Evolutionary conservation across 2,329 filamentous ascomycete species (phyloP).

Genomic region (Simplicillium aogashimaense): DNA sequence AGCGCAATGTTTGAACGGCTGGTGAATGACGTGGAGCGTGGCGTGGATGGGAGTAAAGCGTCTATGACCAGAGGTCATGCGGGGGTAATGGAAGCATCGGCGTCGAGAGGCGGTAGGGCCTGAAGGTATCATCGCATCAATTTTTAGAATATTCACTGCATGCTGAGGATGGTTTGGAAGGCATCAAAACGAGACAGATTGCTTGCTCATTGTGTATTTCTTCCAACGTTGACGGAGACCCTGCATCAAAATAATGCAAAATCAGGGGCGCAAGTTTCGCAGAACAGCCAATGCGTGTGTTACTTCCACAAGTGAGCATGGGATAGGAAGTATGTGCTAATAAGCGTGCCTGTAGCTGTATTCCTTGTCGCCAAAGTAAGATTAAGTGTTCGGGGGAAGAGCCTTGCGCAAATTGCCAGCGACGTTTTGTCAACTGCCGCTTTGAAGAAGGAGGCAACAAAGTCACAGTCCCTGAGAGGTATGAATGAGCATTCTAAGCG

Average conservation of each 20-base stretch:
- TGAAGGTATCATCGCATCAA: too few relatives aligned
- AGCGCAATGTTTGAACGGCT: too few relatives aligned
- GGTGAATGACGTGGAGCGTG: too few relatives aligned
- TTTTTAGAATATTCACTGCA: too few relatives aligned
- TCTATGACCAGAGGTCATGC: too few relatives aligned
- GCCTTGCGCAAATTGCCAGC: conserved; percentile 20
- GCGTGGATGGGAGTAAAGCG: too few relatives aligned
- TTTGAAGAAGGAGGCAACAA: conserved; percentile 19
- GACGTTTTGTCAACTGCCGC: conserved; percentile 18
- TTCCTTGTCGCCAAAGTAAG: conserved; percentile 21
- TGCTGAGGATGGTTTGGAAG: too few relatives aligned
- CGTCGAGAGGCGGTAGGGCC: too few relatives aligned
- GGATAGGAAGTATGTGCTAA: not conserved
- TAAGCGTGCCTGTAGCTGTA: conserved; percentile 13
- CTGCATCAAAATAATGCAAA: not conserved
- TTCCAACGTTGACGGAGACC: too few relatives aligned
- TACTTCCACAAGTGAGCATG: not conserved
- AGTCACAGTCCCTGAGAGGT: conserved; percentile 22
- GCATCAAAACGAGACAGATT: too few relatives aligned
- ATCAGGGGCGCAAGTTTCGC: conserved; percentile 4
- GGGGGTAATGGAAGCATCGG: too few relatives aligned
- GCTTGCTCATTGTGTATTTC: too few relatives aligned
- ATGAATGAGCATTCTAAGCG: not conserved
- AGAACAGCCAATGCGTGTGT: conserved; percentile 18
- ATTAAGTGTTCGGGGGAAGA: conserved; percentile 24